phyloP scores from a whole-genome alignment of 306 rosid species.

The Urtica urens region DNA sequence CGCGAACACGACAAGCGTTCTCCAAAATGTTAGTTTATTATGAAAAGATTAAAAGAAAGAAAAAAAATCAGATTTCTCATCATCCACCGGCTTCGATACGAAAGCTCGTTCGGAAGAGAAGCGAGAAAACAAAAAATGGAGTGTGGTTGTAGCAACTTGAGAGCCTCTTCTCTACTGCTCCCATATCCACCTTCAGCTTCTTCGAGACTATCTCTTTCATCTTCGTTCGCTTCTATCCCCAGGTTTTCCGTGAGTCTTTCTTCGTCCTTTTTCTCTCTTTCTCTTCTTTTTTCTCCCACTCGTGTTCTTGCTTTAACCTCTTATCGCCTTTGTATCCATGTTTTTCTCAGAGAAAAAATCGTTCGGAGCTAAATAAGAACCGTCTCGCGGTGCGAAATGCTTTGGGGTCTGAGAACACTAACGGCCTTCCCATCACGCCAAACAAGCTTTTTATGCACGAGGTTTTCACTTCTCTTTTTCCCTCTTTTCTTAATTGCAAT shows the following conservation, averaged over 20 bases:
- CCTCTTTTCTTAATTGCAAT: not conserved
- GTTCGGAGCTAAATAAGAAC: slow-evolving; percentile 36
- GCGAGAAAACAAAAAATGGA: too few species aligned
- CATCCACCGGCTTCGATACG: not conserved
- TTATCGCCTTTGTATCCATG: not conserved
- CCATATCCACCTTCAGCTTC: slow-evolving; percentile 35
- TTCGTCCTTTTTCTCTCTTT: not conserved
- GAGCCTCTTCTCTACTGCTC: slow-evolving; percentile 41
- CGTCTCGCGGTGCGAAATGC: slow-evolving; percentile 37
- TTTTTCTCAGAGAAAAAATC: slow-evolving; percentile 38
- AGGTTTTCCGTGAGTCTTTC: slow-evolving; percentile 31
- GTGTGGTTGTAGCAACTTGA: slow-evolving; percentile 44
- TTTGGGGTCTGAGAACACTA: slow-evolving; percentile 49
- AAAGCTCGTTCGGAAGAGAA: not conserved
- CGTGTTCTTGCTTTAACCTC: slow-evolving; percentile 2
- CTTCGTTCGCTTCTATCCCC: slow-evolving; percentile 28
- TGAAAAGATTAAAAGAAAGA: not conserved
- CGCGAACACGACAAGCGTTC: too few species aligned
- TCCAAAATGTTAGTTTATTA: too few species aligned
- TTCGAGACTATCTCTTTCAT: slow-evolving; percentile 33
- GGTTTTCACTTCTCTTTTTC: slow-evolving; percentile 30
- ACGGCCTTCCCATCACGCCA: slow-evolving; percentile 51
- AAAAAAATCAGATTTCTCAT: not conserved
- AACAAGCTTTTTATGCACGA: slow-evolving; percentile 76
- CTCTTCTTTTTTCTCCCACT: not conserved